phyloP scores from a whole-genome alignment of 768 basidiomycete genomes.

The Mrakia gelida region DNA sequence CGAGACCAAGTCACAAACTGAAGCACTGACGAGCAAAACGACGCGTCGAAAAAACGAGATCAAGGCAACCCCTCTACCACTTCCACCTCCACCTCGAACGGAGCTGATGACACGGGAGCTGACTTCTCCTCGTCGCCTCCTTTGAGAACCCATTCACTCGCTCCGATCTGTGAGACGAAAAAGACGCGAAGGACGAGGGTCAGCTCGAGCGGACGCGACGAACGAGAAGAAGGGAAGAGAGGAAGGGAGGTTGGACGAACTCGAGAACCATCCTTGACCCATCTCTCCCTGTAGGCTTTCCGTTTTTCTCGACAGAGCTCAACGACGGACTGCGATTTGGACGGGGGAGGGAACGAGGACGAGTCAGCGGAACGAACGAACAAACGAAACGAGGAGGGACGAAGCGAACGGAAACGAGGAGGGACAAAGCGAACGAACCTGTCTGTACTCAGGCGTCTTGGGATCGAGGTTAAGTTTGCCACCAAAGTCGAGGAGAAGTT shows the following conservation, averaged over 20 bases:
- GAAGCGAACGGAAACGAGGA: background rate
- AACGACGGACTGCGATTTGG: background rate
- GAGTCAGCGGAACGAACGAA: background rate
- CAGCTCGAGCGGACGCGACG: background rate
- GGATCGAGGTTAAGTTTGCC: background rate
- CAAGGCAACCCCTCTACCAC: too few relatives aligned
- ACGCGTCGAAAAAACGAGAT: too few relatives aligned
- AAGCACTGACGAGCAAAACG: too few relatives aligned
- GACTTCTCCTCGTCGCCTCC: background rate
- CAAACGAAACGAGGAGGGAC: background rate
- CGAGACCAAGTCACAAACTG: too few relatives aligned
- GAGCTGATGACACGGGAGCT: background rate
- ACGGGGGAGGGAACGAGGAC: too few relatives aligned
- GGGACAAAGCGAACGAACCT: background rate
- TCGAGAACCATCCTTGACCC: conserved; percentile 12
- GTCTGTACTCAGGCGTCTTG: background rate
- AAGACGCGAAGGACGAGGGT: too few relatives aligned
- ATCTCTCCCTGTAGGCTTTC: conserved; percentile 14
- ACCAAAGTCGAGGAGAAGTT: conserved; percentile 2
- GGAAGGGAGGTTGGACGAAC: background rate
- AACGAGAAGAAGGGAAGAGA: background rate
- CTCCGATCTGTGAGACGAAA: background rate
- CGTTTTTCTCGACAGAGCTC: conserved; percentile 3
- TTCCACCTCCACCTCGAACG: background rate
- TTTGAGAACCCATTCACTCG: conserved; percentile 7